Evolutionary conservation across 805 yeast genomes (phyloP).

Genomic region (Cephaloascus fragrans): DNA sequence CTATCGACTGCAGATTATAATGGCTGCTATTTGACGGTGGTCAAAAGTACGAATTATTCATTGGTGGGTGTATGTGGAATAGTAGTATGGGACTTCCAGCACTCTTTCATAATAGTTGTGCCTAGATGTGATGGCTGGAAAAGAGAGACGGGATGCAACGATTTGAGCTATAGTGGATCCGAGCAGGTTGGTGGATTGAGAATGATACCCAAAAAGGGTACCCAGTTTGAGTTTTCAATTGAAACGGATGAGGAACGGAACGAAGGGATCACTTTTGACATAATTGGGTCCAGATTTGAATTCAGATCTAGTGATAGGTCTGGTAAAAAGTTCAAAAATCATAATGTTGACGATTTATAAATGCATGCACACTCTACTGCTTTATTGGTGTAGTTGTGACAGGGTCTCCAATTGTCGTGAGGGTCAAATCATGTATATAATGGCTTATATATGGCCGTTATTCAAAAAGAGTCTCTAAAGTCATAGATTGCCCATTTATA

Average conservation of each 20-base stretch:
- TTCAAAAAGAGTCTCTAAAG: too few relatives aligned
- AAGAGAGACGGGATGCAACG: slow-evolving; percentile 10
- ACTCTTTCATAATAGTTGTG: slow-evolving; percentile 54
- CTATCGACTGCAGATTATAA: slow-evolving; percentile 72
- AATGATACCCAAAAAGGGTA: slow-evolving; percentile 57
- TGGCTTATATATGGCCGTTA: too few relatives aligned
- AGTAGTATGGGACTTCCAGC: slow-evolving; percentile 77
- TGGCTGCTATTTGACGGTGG: slow-evolving; percentile 60
- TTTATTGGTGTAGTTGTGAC: too few relatives aligned
- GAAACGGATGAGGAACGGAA: slow-evolving; percentile 19
- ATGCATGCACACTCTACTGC: too few relatives aligned
- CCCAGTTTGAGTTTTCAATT: slow-evolving; percentile 44
- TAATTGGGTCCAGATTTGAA: slow-evolving; percentile 73
- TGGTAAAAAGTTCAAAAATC: slow-evolving; percentile 76
- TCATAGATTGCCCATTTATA: too few relatives aligned
- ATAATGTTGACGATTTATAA: slow-evolving; percentile 50
- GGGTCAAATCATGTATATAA: too few relatives aligned
- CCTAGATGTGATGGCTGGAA: slow-evolving; percentile 31
- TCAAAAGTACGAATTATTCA: slow-evolving; percentile 44
- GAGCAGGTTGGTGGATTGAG: slow-evolving; percentile 51
- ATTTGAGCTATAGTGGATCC: slow-evolving; percentile 11
- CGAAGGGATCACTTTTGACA: slow-evolving; percentile 45
- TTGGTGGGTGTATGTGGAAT: slow-evolving; percentile 62
- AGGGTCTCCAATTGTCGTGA: too few relatives aligned
- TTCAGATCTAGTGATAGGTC: slow-evolving; percentile 74